Evolutionary conservation across 192 early-diverging fungal genomes (phyloP).

Genomic region (Coemansia sp.): DNA sequence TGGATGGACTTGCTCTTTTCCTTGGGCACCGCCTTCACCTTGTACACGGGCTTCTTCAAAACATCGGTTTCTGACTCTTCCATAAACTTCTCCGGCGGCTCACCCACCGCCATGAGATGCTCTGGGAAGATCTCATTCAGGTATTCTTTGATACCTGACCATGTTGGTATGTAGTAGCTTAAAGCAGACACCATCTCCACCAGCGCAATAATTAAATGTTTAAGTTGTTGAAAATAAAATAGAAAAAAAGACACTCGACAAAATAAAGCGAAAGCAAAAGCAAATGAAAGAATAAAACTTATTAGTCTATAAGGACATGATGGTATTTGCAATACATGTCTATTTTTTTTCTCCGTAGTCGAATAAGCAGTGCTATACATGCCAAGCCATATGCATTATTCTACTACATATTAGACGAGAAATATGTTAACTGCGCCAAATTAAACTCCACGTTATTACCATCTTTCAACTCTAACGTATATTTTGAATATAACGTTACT

Average conservation of each 20-base stretch:
- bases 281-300: no score
- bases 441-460: no score
- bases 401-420: no score
- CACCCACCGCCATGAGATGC: constrained; percentile 43
- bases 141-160: constrained; percentile 21
- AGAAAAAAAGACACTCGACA: constrained; percentile 4
- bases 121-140: constrained; percentile 38
- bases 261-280: not conserved
- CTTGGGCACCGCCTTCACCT: constrained; percentile 37
- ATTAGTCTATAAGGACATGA: not conserved
- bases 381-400: no score
- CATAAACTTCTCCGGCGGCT: constrained; percentile 29
- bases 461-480: no score
- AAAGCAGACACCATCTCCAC: constrained; percentile 24
- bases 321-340: not conserved
- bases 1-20: constrained; percentile 30
- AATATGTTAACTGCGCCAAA: no score
- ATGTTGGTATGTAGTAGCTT: constrained; percentile 44
- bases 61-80: constrained; percentile 14
- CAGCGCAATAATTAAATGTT: no score
- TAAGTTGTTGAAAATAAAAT: not conserved
- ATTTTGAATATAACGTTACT: no score
- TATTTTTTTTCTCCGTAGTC: no score
- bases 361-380: no score
- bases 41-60: constrained; percentile 40